Conservation (phyloP, 257 asterid species). For the Salvia rosmarinus region DNA sequence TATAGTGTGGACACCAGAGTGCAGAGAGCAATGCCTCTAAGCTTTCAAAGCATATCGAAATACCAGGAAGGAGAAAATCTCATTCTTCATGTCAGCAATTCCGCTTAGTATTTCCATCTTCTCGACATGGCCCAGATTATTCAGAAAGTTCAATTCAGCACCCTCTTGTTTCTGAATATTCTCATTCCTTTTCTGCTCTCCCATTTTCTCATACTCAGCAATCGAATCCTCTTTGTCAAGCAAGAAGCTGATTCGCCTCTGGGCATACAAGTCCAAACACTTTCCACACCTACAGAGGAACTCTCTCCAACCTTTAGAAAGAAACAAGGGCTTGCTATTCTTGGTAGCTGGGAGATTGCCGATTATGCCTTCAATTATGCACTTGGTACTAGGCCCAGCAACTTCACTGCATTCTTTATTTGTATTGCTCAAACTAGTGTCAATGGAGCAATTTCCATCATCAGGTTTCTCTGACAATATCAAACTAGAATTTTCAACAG, state of each 20-base stretch:
- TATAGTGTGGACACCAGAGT: neutral
- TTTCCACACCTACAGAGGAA: constrained; percentile 67
- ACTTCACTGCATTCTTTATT: constrained; percentile 36
- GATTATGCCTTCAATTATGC: constrained; percentile 45
- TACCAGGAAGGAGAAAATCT: constrained; percentile 73
- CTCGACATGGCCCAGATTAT: constrained; percentile 78
- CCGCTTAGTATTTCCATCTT: constrained; percentile 83
- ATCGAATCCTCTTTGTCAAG: constrained; percentile 86
- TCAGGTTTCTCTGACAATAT: constrained; percentile 36
- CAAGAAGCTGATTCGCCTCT: constrained; percentile 67
- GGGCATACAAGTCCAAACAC: constrained; percentile 61
- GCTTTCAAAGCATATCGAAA: neutral
- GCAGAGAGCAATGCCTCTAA: neutral
- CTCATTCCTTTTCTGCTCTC: constrained; percentile 77
- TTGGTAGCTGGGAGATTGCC: constrained; percentile 43
- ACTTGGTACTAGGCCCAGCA: constrained; percentile 55
- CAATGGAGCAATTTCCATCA: constrained; percentile 36
- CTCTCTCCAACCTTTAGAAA: constrained; percentile 80
- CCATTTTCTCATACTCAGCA: constrained; percentile 86
- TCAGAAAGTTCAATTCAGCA: constrained; percentile 60
- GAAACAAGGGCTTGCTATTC: constrained; percentile 64
- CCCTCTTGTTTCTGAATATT: constrained; percentile 77
- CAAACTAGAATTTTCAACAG: constrained; percentile 42
- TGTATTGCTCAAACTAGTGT: constrained; percentile 27
- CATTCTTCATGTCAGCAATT: constrained; percentile 86